Conservation (phyloP, 2,329 filamentous ascomycete genomes). For the Tolypocladium endophyticum region DNA sequence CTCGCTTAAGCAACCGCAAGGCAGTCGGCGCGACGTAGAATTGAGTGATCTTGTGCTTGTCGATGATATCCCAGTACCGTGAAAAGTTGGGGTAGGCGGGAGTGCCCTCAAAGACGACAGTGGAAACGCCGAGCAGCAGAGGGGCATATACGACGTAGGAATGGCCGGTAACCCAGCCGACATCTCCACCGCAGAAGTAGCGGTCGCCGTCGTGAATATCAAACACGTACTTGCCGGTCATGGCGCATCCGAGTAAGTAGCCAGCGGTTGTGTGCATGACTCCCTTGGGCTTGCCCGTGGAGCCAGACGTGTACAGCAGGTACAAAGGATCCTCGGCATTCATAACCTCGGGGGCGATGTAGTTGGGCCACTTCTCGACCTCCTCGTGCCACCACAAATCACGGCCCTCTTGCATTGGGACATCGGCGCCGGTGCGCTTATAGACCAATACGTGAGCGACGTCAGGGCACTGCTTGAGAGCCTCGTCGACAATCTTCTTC, state of each 20-base stretch:
- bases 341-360: conserved; percentile 81
- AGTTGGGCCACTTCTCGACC: conserved; percentile 89
- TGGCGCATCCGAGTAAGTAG: conserved; percentile 86
- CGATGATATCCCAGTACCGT: conserved; percentile 97
- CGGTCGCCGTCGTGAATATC: conserved; percentile 90
- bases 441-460: conserved; percentile 81
- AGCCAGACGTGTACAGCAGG: conserved; percentile 94
- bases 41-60: conserved; percentile 88
- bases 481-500: conserved; percentile 98
- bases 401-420: conserved; percentile 80
- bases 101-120: conserved; percentile 95
- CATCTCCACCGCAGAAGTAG: conserved; percentile 97
- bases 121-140: conserved; percentile 82
- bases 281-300: conserved; percentile 97
- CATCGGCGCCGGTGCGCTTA: conserved; percentile 87
- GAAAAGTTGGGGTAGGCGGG: conserved; percentile 97
- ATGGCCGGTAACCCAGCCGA: conserved; percentile 98
- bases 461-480: conserved; percentile 88
- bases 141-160: conserved; percentile 98
- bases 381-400: conserved; percentile 99
- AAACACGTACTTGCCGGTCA: conserved; percentile 97
- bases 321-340: conserved; percentile 94
- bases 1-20: conserved; percentile 85
- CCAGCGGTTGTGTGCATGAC: conserved; percentile 96
- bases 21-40: conserved; percentile 98